Base-by-base conservation (phyloP, 2,329 filamentous ascomycete genomes). In the Pyricularia grisea region DNA sequence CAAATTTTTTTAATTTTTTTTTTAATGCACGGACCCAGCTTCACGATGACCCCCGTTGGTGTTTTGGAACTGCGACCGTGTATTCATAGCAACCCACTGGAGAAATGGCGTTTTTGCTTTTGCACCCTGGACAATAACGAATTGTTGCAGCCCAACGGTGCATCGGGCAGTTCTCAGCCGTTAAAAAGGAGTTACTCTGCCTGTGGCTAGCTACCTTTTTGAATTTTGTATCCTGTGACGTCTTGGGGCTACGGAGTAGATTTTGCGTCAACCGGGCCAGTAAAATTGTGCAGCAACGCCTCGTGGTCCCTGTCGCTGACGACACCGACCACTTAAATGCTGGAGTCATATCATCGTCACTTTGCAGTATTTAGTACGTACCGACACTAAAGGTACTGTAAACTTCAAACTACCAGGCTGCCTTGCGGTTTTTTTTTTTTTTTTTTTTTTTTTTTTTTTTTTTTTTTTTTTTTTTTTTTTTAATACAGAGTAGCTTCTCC, bases 241-340 rank as follows among this genome's bases (percentile, higher is more conserved):
- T 61, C 25, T 61, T 61, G n/a, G 20, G n/a, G n/a, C 58, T 27
- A 36, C 33, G 33, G 33, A 36, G 1, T 36, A n/a, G 58, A 23
- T 25, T 61, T 61, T 61, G 58, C 58, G 58, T 61, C 58, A 66
- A 20, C 55, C 31, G 31, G 66, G 33, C 31, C 65, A 60, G 68
- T 69, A n/a, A 66, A 50, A 66, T n/a, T 31, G 14, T 27, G 23
- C 23, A 28, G 33, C 25, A 36, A 66, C 33, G n/a, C 65, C 65
- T 66, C 65, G 65, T 66, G 65, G 65, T 36, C 58, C 25, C 58
- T 61, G n/a, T 61, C 58, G 58, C 58, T 61, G 58, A 61, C 58
- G 58, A 27, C 58, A 61, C 42, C 42, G 9, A 27, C 58, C 25
- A 61, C 58, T 25, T 17, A 61, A 61, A 23, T 27, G n/a, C n/a